These are phyloP conservation scores for Meyerozyma athensensis DNA, from an alignment of 1,139 yeast species.

Conservation along the genomic window DNA sequence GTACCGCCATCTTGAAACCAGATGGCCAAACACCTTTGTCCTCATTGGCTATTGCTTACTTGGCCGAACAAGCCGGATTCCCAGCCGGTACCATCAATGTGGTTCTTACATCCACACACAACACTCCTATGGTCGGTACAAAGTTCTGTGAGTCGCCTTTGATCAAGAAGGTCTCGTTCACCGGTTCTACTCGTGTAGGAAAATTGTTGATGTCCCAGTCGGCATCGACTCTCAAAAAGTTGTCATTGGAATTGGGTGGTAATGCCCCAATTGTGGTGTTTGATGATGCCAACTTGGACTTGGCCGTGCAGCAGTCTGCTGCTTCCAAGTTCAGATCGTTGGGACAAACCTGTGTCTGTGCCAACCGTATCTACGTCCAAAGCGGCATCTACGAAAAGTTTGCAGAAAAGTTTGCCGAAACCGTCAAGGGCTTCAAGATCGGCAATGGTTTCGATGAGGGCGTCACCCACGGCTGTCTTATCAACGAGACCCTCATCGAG, in stretches of 20 bases:
- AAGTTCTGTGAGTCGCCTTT: constrained; percentile 59
- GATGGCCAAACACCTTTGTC: constrained; percentile 43
- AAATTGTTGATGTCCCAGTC: constrained; percentile 75
- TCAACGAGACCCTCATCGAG: constrained; percentile 57
- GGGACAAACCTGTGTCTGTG: constrained; percentile 84
- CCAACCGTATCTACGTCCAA: constrained; percentile 70
- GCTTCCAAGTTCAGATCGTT: constrained; percentile 68
- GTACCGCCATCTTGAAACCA: constrained; percentile 44
- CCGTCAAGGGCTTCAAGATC: constrained; percentile 48
- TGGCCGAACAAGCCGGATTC: constrained; percentile 41
- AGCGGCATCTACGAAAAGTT: constrained; percentile 58
- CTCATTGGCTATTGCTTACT: constrained; percentile 41
- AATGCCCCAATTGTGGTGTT: constrained; percentile 90
- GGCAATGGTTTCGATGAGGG: constrained; percentile 71
- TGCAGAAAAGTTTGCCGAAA: constrained; percentile 42
- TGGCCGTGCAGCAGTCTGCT: constrained; percentile 57
- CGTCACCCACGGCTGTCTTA: constrained; percentile 79
- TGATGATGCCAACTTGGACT: constrained; percentile 74
- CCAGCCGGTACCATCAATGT: constrained; percentile 43
- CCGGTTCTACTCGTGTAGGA: constrained; percentile 88
- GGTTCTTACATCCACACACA: constrained; percentile 47
- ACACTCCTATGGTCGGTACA: constrained; percentile 30
- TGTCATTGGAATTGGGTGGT: constrained; percentile 88
- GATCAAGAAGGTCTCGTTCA: constrained; percentile 76
- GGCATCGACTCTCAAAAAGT: constrained; percentile 72